Evolutionary conservation across 257 asterid genomes (phyloP), one percentile per base, ranked within the genome.

Genomic region (Capsicum chinense): DNA sequence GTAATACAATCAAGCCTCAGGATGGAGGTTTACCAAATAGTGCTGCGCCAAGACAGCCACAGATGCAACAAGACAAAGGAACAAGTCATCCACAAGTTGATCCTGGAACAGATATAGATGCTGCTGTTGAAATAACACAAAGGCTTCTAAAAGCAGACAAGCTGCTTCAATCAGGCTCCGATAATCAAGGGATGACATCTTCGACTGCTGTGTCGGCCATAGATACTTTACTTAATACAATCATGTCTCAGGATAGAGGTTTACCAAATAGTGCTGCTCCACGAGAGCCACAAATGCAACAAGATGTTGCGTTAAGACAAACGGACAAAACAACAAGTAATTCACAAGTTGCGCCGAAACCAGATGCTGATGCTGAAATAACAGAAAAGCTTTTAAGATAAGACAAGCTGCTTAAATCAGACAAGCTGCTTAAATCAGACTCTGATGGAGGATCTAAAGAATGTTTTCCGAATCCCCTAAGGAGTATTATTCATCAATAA

Each of bases 21-120:
- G 85, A 50, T 3, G 82, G 83, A 62, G 48, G 64, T 70, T 48
- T 67, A 64, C 64, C 84, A 15, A 85, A 35, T 71, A 71, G 26
- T 84, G 54, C 56, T 21, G 59, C 67, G 33, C 50, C 85, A 42
- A 52, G 15, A 56, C 37, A 44, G 80, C 79, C 69, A 50, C 83
- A 12, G 52, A 81, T 84, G 35, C 86, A 83, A 79, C 81, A 74
- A 7, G 79, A 79, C 9, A 83, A 83, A 69, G 86, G 87, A 37
- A 62, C 86, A 54, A 63, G 86, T 21, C 83, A 82, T 58, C 83
- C 89, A 44, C 85, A 67, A 73, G 90, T 83, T 37, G 88, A 80
- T 58, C 88, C 83, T 0, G 89, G 85, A 60, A 86, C 91, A 71
- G 16, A 56, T 8, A 4, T 56, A 86, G 82, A 50, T 78, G 52